Conservation (phyloP, 2,329 filamentous ascomycete species). For the Trichophyton verrucosum region DNA sequence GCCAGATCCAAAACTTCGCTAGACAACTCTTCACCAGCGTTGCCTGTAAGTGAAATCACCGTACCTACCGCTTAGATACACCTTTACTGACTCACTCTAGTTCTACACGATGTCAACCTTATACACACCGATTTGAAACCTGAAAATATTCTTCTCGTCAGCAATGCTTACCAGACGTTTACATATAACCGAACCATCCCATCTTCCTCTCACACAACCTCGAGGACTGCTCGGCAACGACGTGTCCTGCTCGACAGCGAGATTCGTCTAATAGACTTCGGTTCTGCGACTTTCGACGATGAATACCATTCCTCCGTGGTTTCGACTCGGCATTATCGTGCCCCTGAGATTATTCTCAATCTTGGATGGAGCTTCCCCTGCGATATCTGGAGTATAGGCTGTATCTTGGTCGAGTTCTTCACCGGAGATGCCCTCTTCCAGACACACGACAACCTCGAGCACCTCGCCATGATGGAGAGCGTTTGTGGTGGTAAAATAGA, state of each 20-base stretch:
- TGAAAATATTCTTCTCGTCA: constrained; percentile 55
- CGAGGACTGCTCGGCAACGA: constrained; percentile 47
- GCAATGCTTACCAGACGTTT: constrained; percentile 54
- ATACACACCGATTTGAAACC: constrained; percentile 77
- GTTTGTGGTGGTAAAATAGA: constrained; percentile 48
- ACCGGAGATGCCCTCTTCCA: constrained; percentile 57
- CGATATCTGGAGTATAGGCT: constrained; percentile 59
- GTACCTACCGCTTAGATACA: neutral
- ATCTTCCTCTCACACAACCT: constrained; percentile 48
- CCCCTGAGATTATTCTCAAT: constrained; percentile 55
- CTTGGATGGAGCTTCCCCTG: constrained; percentile 57
- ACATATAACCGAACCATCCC: constrained; percentile 57
- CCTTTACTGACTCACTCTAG: constrained; percentile 34
- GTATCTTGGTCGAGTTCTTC: constrained; percentile 56
- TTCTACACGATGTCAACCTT: constrained; percentile 90
- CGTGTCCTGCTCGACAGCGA: constrained; percentile 53
- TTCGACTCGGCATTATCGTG: constrained; percentile 54
- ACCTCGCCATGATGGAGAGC: constrained; percentile 57
- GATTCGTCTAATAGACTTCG: constrained; percentile 56
- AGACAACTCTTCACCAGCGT: constrained; percentile 95
- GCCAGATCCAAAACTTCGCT: constrained; percentile 94
- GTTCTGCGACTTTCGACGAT: constrained; percentile 55
- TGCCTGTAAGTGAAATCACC: constrained; percentile 56
- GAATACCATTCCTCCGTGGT: constrained; percentile 58
- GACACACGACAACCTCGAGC: constrained; percentile 56